phyloP scores from a whole-genome alignment of 108 stramenopile genomes.

The Stephanodiscus minutulus region DNA sequence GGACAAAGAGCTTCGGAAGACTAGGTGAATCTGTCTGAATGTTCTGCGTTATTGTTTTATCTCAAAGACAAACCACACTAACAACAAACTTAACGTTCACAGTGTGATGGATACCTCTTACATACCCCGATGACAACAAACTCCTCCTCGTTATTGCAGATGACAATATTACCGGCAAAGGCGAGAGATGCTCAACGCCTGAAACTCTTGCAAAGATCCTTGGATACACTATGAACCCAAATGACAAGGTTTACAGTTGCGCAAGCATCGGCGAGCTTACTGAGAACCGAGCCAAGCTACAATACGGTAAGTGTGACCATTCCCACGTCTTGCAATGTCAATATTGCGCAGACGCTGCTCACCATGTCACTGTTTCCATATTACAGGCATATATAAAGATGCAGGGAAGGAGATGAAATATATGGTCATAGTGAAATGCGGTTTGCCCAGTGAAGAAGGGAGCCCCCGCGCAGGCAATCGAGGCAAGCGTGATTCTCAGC shows the following conservation, averaged over 20 bases:
- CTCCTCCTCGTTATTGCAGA: conserved; percentile 60
- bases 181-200: conserved; percentile 50
- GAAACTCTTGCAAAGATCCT: conserved; percentile 48
- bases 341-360: too few species aligned
- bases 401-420: conserved; percentile 54
- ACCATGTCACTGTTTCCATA: background rate
- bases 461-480: conserved; percentile 55
- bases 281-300: conserved; percentile 52
- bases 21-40: too few species aligned
- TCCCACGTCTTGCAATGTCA: too few species aligned
- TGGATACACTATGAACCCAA: conserved; percentile 44
- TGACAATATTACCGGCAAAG: conserved; percentile 62
- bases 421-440: conserved; percentile 61
- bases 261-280: conserved; percentile 53
- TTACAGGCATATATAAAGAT: conserved; percentile 36
- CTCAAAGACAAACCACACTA: too few species aligned
- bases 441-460: conserved; percentile 45
- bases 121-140: conserved; percentile 64
- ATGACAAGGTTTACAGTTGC: conserved; percentile 51
- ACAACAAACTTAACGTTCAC: background rate
- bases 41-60: too few species aligned
- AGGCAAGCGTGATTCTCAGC: conserved; percentile 66
- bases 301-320: conserved; percentile 28
- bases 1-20: too few species aligned
- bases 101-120: conserved; percentile 56